These are phyloP conservation scores for Sporothrix protearum DNA, from an alignment of 2,329 filamentous ascomycete species.

Conservation along the genomic window DNA sequence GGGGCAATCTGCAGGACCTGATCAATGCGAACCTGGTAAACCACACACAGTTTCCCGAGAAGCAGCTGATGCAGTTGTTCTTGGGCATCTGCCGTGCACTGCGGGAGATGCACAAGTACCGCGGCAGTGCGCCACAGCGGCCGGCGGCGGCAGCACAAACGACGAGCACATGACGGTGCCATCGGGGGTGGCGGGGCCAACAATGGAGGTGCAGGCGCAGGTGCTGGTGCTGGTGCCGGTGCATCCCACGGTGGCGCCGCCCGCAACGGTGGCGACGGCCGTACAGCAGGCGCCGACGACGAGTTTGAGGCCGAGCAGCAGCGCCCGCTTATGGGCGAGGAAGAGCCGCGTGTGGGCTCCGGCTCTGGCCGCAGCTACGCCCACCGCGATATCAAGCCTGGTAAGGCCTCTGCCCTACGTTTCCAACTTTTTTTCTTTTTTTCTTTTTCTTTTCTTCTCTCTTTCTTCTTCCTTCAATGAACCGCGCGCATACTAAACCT, in stretches of 20 bases:
- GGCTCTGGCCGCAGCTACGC: conserved; percentile 71
- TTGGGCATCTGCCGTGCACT: conserved; percentile 86
- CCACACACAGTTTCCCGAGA: conserved; percentile 84
- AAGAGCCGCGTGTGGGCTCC: conserved; percentile 63
- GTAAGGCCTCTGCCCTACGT: conserved; percentile 48
- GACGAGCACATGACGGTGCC: conserved; percentile 54
- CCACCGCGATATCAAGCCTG: conserved; percentile 95
- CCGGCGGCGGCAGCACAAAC: conserved; percentile 2
- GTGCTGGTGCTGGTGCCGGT: not conserved
- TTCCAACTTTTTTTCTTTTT: too few relatives aligned
- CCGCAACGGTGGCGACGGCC: conserved; percentile 31
- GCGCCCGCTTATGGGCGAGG: conserved; percentile 76
- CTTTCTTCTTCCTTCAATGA: not conserved
- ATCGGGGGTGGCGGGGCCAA: conserved; percentile 26
- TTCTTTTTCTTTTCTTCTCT: too few relatives aligned
- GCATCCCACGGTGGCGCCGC: too few relatives aligned
- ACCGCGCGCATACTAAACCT: not conserved
- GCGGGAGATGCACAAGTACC: conserved; percentile 87
- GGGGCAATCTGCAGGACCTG: conserved; percentile 94
- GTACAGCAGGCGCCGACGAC: conserved; percentile 57
- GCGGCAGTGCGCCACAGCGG: conserved; percentile 41
- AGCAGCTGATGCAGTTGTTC: conserved; percentile 82
- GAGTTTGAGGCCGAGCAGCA: conserved; percentile 64
- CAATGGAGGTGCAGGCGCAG: conserved; percentile 28
- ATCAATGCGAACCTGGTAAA: conserved; percentile 99